These are phyloP conservation scores for Triadica sebifera DNA, from an alignment of 345 rosid species.

Conservation along the genomic window DNA sequence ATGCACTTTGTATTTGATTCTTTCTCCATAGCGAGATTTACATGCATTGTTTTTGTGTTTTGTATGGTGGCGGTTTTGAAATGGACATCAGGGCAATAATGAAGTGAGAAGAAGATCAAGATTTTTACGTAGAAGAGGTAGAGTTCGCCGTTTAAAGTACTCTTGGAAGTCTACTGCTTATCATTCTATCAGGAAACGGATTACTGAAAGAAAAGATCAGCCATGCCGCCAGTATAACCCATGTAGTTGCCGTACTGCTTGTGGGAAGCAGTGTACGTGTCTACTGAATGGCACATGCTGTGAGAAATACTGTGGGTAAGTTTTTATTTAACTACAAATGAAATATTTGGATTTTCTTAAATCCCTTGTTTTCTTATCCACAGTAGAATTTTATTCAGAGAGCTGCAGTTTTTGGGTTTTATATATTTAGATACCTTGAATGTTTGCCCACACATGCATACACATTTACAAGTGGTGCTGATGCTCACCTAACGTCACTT, in stretches of 20 bases:
- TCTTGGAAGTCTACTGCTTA: constrained; percentile 99
- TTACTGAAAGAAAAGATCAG: constrained; percentile 92
- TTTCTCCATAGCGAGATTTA: background rate
- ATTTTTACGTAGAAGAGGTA: constrained; percentile 89
- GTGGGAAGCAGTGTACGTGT: constrained; percentile 93
- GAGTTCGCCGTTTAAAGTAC: constrained; percentile 95
- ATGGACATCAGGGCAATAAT: constrained; percentile 53
- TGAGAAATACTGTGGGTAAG: constrained; percentile 99
- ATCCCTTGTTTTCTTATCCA: background rate
- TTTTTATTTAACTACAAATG: background rate
- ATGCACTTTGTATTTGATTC: background rate
- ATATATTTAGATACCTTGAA: background rate
- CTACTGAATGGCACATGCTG: constrained; percentile 95
- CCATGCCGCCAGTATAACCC: constrained; percentile 99
- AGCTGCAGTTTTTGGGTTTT: background rate
- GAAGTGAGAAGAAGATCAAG: constrained; percentile 93
- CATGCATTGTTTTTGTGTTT: background rate
- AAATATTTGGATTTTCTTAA: background rate
- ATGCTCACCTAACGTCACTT: constrained; percentile 18
- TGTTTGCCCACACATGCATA: background rate
- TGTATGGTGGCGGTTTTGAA: constrained; percentile 6
- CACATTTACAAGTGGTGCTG: background rate
- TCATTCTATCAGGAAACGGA: constrained; percentile 90
- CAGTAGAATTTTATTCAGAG: background rate
- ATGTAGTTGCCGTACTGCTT: constrained; percentile 85